Base-by-base conservation (phyloP, 345 rosid genomes). In the Tarenaya hassleriana region DNA sequence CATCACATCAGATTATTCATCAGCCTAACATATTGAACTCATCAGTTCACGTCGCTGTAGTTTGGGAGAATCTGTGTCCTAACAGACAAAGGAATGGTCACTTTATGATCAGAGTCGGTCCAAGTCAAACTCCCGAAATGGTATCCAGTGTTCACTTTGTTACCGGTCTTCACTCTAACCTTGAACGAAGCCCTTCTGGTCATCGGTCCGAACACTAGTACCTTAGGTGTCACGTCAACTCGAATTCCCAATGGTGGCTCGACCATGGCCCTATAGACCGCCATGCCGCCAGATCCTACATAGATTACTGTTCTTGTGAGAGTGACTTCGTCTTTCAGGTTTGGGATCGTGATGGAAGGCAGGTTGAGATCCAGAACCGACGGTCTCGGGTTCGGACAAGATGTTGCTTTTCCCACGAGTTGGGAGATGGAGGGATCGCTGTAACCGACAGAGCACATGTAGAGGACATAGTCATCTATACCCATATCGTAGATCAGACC, bases 101-200 rank as follows among this genome's bases (percentile, higher is more conserved):
- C 88, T 29, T 61, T 32, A 63, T 74, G 78, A 16, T 69, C 50
- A 8, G 78, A 73, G 38, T 81, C 82, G 9, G 73, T 66, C 84
- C 88, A 78, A 34, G 69, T 72, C 47, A 81, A 62, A 72, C 88
- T 81, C 50, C 88, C 88, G 47, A 81, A 81, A 11, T 50, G 70
- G 48, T 72, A 76, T 9, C 73, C 71, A 37, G 73, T 71, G 50
- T 44, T 66, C 29, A 71, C 66, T 61, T 59, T 65, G 8, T 56
- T 60, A 32, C 31, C 52, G 3, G 77, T 55, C 13, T 40, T 13
- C 54, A 81, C 72, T 1, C 56, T 39, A 1, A 74, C 76, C 66
- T 70, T 64, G 44, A 74, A 78, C 24, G 78, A 47, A 40, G 72
- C 47, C 34, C 41, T 66, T 50, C 17, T 69, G 21, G 14, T 27